Conservation (phyloP, 1,284 basidiomycete species). For the Rhodotorula sp. region DNA sequence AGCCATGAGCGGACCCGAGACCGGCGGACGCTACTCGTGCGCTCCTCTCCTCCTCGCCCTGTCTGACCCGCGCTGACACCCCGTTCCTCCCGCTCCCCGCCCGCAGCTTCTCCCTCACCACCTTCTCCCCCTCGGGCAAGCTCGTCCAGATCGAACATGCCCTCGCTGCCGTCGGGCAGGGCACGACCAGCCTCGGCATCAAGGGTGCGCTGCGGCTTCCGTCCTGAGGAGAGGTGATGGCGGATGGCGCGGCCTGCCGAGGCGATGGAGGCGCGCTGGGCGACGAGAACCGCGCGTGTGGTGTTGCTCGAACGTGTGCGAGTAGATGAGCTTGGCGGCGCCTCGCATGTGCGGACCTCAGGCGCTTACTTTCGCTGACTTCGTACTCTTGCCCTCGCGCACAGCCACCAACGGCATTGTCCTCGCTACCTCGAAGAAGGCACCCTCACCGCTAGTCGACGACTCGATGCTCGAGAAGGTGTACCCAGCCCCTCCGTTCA, state of each 20-base stretch:
- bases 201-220: slow-evolving; percentile 69
- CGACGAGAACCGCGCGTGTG: too few relatives aligned
- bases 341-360: too few relatives aligned
- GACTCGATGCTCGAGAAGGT: slow-evolving; percentile 95
- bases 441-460: slow-evolving; percentile 95
- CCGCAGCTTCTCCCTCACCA: slow-evolving; percentile 82
- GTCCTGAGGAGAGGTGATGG: background rate
- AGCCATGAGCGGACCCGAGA: slow-evolving; percentile 15
- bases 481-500: background rate
- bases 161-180: slow-evolving; percentile 92
- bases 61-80: background rate
- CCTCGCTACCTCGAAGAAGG: slow-evolving; percentile 98
- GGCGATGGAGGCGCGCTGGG: too few relatives aligned
- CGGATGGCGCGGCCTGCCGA: background rate
- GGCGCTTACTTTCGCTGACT: background rate
- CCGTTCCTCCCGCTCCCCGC: background rate
- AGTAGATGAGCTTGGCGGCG: too few relatives aligned
- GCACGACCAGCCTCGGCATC: slow-evolving; percentile 96
- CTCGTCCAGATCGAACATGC: slow-evolving; percentile 99
- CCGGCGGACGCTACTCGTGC: slow-evolving; percentile 34
- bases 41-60: background rate
- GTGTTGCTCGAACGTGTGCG: too few relatives aligned
- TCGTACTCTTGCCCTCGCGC: slow-evolving; percentile 3
- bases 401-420: slow-evolving; percentile 97
- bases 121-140: slow-evolving; percentile 93